Evolutionary conservation across 441 rosid genomes (phyloP), one percentile per base, ranked within the genome.

Genomic region (Adansonia madagascariensis): DNA sequence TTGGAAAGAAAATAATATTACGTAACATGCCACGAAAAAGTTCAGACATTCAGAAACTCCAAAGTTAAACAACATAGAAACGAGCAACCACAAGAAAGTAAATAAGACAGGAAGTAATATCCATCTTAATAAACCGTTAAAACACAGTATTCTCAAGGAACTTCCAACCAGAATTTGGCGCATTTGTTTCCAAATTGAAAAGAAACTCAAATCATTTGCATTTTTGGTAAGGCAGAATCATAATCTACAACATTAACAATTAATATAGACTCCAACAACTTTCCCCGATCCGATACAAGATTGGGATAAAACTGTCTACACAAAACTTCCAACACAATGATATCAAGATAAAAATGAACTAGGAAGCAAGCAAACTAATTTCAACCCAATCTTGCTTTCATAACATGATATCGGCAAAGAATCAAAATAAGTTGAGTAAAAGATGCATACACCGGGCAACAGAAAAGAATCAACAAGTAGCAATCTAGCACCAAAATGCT

Each of bases 391-490:
- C 15, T 27, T 17, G 56, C 18, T 65, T 50, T 60, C 67, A 56
- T 27, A 17, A 24, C 20, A 55, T 35, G 73, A 14, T 41, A 18
- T 41, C 11, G 57, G 55, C 35, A 12, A 70, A 55, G 60, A 66
- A 73, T 46, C 6, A 27, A 71, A 67, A 6, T 55, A 27, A 66
- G 74, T 39, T 47, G 60, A 69, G 31, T 43, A 1, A 73, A 53
- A 73, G 74, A 86, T 71, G 77, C 91, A 85, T 97, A 97, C 99
- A 82, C 99, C 98, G 65, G 98, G 99, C 79, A 93, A 85, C 78
- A 89, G 79, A 80, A 94, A 94, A 76, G 97, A 92, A 80, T 93
- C 98, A 73, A 91, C 90, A 76, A 93, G 80, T 44, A 97, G 90
- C 74, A 97, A 78, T 81, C 86, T 90, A 79, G 96, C 99, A 81